phyloP scores from a whole-genome alignment of 306 rosid genomes.

The Pyrus bretschneideri region DNA sequence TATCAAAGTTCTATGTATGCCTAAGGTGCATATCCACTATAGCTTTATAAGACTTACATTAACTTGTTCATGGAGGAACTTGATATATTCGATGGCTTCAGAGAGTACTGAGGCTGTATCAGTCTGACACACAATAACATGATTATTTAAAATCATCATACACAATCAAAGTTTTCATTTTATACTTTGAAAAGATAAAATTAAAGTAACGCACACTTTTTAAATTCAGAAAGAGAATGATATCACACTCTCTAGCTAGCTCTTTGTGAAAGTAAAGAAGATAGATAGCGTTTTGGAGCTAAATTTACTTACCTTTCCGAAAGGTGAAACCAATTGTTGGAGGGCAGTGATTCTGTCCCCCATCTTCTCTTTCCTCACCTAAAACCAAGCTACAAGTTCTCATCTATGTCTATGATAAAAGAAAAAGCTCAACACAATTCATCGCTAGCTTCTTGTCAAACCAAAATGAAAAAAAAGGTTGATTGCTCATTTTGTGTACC shows the following conservation, averaged over 20 bases:
- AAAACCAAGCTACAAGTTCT: constrained; percentile 25
- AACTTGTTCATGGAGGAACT: constrained; percentile 92
- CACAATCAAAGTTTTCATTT: neutral
- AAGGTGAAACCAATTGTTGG: constrained; percentile 99
- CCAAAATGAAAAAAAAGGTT: neutral
- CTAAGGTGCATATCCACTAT: neutral
- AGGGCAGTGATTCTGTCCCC: constrained; percentile 99
- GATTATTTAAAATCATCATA: constrained; percentile 15
- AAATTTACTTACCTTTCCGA: constrained; percentile 75
- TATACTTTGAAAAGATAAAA: neutral
- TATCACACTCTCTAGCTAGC: constrained; percentile 8
- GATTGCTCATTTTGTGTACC: constrained; percentile 45
- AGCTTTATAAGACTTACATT: constrained; percentile 55
- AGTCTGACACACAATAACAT: constrained; percentile 55
- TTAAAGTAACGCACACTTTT: neutral
- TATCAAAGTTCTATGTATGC: neutral
- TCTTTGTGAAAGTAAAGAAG: constrained; percentile 25
- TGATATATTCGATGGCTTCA: constrained; percentile 96
- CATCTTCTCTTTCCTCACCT: constrained; percentile 99
- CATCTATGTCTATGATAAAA: constrained; percentile 21
- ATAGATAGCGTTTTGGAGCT: constrained; percentile 21
- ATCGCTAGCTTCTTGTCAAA: neutral
- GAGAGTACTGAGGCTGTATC: constrained; percentile 99
- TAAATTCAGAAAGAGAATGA: constrained; percentile 30
- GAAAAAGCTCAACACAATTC: neutral